phyloP scores from a whole-genome alignment of 305 asterid genomes.

The Vinca major region DNA sequence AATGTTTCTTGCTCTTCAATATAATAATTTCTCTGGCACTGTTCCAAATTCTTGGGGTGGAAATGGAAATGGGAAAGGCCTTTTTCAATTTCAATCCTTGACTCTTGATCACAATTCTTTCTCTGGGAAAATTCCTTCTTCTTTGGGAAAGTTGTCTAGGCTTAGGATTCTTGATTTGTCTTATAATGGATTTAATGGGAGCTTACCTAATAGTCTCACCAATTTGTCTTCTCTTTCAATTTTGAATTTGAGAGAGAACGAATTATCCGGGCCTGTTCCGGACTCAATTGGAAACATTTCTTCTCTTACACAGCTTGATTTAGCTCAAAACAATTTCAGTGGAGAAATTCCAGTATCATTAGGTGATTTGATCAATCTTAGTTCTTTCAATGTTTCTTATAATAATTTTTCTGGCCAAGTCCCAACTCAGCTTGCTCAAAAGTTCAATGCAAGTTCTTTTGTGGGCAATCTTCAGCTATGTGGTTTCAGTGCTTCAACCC shows the following conservation, averaged over 20 bases:
- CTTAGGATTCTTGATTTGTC: slow-evolving; percentile 44
- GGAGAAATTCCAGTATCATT: slow-evolving; percentile 63
- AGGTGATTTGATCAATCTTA: slow-evolving; percentile 43
- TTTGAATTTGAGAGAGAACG: slow-evolving; percentile 40
- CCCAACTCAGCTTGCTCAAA: slow-evolving; percentile 42
- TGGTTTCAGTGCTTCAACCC: slow-evolving; percentile 48
- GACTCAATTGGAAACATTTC: slow-evolving; percentile 41
- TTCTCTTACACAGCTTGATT: slow-evolving; percentile 44
- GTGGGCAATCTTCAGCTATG: slow-evolving; percentile 64
- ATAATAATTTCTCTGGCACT: slow-evolving; percentile 61
- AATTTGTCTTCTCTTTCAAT: slow-evolving; percentile 29
- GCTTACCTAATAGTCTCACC: slow-evolving; percentile 36
- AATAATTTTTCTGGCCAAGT: slow-evolving; percentile 72
- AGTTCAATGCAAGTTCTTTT: slow-evolving; percentile 62
- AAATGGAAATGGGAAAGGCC: slow-evolving; percentile 22
- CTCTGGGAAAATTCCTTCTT: slow-evolving; percentile 41
- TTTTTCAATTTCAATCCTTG: slow-evolving; percentile 33
- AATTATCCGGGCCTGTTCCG: slow-evolving; percentile 39
- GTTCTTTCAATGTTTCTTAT: slow-evolving; percentile 61
- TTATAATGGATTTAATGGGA: slow-evolving; percentile 46
- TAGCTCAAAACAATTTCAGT: slow-evolving; percentile 45
- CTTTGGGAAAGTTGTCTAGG: slow-evolving; percentile 33
- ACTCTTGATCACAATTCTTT: slow-evolving; percentile 46
- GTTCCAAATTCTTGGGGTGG: slow-evolving; percentile 59
- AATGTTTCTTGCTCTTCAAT: slow-evolving; percentile 45